Evolutionary conservation across 163 green algal genomes (phyloP).

Genomic region (Scenedesmus sp.): DNA sequence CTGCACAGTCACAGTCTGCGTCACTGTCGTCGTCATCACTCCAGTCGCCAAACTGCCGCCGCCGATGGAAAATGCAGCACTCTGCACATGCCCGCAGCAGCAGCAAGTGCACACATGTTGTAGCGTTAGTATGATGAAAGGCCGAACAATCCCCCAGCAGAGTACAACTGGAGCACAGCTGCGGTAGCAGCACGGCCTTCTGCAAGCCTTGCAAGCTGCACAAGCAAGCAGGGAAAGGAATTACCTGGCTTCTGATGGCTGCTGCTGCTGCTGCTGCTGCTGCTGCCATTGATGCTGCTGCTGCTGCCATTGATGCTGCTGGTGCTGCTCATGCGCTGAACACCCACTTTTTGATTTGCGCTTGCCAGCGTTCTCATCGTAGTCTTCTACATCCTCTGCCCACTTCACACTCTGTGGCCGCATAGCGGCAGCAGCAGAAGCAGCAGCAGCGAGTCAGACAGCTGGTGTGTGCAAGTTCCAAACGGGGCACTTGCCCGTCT

Average conservation of each 20-base stretch:
- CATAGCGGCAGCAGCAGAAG: neutral
- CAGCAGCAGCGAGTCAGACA: neutral
- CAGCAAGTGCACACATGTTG: neutral
- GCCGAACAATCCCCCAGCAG: too few relatives aligned
- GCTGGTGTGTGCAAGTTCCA: neutral
- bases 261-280: neutral
- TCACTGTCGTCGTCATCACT: conserved; percentile 86
- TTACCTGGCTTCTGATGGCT: neutral
- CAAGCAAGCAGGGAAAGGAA: neutral
- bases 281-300: neutral
- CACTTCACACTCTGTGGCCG: conserved; percentile 77
- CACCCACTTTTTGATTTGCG: conserved; percentile 86
- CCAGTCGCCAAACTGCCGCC: conserved; percentile 91
- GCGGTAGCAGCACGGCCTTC: neutral
- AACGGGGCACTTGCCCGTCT: neutral
- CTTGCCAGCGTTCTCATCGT: conserved; percentile 85
- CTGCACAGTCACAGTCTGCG: conserved; percentile 64
- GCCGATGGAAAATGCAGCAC: conserved; percentile 94
- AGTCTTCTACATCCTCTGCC: conserved; percentile 83
- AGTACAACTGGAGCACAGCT: too few relatives aligned
- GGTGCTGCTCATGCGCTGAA: neutral
- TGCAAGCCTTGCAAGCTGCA: neutral
- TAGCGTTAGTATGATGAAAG: too few relatives aligned
- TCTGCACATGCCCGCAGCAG: conserved; percentile 65
- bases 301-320: neutral